phyloP scores from a whole-genome alignment of 1,139 yeast genomes.

The Hansenula sp. region DNA sequence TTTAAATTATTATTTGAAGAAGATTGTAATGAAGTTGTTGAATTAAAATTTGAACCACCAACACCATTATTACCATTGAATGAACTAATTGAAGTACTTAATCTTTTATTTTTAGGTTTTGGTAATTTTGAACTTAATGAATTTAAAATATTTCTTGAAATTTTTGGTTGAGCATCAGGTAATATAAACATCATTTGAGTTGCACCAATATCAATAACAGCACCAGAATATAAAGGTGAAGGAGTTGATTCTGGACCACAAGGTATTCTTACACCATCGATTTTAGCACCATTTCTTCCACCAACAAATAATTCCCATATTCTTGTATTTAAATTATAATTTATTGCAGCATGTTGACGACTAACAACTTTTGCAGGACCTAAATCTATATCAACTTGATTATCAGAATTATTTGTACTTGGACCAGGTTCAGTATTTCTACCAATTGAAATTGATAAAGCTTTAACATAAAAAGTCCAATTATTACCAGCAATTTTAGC shows the following conservation, averaged over 20 bases:
- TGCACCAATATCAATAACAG: constrained; percentile 89
- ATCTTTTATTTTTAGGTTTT: constrained; percentile 26
- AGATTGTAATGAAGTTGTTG: not conserved
- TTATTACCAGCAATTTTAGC: constrained; percentile 91
- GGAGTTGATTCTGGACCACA: constrained; percentile 40
- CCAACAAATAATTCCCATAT: constrained; percentile 80
- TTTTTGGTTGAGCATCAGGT: constrained; percentile 82
- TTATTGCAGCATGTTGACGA: constrained; percentile 81
- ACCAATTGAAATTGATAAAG: constrained; percentile 76
- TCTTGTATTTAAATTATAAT: constrained; percentile 68
- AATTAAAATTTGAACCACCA: not conserved
- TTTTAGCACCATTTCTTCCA: constrained; percentile 92
- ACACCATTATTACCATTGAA: constrained; percentile 7
- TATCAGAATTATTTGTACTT: constrained; percentile 17
- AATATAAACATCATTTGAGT: constrained; percentile 98
- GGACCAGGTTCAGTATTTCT: constrained; percentile 59
- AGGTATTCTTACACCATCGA: constrained; percentile 63
- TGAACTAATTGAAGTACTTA: not conserved
- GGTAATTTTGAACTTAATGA: constrained; percentile 29
- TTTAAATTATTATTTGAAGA: constrained; percentile 23
- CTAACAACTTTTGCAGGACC: constrained; percentile 97
- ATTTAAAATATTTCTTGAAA: constrained; percentile 48
- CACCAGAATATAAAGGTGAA: constrained; percentile 72
- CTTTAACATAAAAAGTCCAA: constrained; percentile 93
- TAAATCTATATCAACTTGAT: constrained; percentile 76